A percentile compares a stretch with the other conserved stretches of the same genome.
Conservation (phyloP, 352 stramenopile species). For the Lagenidium sp. region DNA sequence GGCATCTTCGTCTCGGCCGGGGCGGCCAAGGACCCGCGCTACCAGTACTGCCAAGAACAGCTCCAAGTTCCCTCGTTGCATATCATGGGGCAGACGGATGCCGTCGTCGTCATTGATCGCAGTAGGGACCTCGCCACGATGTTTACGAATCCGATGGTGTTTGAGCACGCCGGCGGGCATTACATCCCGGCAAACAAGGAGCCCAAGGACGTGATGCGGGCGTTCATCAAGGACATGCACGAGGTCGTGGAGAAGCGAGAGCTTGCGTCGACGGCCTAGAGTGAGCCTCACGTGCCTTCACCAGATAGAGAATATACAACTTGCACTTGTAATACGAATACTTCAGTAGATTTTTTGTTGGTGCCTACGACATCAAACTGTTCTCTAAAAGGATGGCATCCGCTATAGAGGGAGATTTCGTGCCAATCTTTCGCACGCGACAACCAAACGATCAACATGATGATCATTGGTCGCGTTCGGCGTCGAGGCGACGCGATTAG, state of each 20-base stretch:
- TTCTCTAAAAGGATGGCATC: not conserved
- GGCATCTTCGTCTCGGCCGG: slow-evolving; percentile 66
- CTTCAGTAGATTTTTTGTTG: not conserved
- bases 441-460: slow-evolving; percentile 6
- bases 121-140: slow-evolving; percentile 44
- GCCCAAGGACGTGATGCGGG: slow-evolving; percentile 57
- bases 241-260: slow-evolving; percentile 2
- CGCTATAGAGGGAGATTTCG: not conserved
- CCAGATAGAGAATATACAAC: no score
- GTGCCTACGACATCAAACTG: not conserved
- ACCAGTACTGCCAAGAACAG: slow-evolving; percentile 24
- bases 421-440: not conserved
- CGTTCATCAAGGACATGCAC: slow-evolving; percentile 46
- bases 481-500: no score
- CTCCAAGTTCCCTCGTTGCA: slow-evolving; percentile 67
- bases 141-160: slow-evolving; percentile 44
- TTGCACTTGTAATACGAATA: no score
- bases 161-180: slow-evolving; percentile 64
- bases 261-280: slow-evolving; percentile 1
- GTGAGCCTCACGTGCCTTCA: no score
- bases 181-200: slow-evolving; percentile 86
- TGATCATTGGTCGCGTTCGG: not conserved
- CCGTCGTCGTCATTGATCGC: slow-evolving; percentile 42
- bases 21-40: slow-evolving; percentile 28
- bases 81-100: slow-evolving; percentile 74